Evolutionary conservation across 1,284 basidiomycete genomes (phyloP).

Genomic region (Uromyces viciae-fabae): DNA sequence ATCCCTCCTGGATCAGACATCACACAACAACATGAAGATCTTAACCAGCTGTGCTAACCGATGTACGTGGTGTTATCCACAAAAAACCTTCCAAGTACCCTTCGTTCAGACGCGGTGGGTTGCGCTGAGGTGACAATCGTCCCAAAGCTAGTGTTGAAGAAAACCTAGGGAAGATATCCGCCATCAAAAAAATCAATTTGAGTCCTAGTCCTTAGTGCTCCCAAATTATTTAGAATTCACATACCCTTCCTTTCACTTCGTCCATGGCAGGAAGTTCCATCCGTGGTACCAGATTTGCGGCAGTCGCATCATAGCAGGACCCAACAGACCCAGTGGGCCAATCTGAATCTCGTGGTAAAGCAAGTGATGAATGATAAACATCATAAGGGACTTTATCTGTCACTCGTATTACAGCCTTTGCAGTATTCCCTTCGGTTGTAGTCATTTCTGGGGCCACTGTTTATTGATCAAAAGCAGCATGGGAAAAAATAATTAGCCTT

Average conservation of each 20-base stretch:
- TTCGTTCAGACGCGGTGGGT: neutral
- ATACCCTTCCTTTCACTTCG: conserved; percentile 23
- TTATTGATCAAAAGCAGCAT: neutral
- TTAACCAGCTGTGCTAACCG: conserved; percentile 10
- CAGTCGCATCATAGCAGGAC: conserved; percentile 34
- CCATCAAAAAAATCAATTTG: neutral
- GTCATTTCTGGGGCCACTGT: conserved; percentile 34
- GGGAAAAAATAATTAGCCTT: too few relatives aligned
- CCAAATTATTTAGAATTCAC: neutral
- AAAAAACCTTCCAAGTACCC: conserved; percentile 37
- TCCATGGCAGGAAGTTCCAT: neutral
- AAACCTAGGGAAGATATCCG: neutral
- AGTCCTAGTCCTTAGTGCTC: neutral
- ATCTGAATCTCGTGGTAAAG: conserved; percentile 16
- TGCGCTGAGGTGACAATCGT: conserved; percentile 11
- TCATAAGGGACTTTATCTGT: neutral
- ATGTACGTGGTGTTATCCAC: conserved; percentile 38
- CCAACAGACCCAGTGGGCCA: conserved; percentile 16
- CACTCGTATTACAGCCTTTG: conserved; percentile 23
- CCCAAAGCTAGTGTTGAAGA: conserved; percentile 31
- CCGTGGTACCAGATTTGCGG: neutral
- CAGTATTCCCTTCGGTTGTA: conserved; percentile 31
- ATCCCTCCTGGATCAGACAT: too few relatives aligned
- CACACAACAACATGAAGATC: neutral
- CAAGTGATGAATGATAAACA: neutral